These are phyloP conservation scores for Exophiala dermatitidis DNA, from an alignment of 2,329 filamentous ascomycete species.

Conservation along the genomic window DNA sequence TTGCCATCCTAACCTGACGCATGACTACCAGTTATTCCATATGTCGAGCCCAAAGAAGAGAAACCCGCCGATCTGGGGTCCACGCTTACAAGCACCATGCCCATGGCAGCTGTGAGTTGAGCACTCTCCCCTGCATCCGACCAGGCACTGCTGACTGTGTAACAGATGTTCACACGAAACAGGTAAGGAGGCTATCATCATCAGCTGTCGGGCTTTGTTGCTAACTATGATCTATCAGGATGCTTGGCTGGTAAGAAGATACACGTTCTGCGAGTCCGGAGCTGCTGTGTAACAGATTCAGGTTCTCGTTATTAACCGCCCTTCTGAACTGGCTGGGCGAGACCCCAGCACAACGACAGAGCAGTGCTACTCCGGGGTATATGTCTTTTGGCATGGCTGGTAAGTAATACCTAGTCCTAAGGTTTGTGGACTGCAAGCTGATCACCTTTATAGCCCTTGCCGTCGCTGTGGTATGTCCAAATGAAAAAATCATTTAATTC, in stretches of 20 bases:
- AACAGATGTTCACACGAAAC: conserved; percentile 79
- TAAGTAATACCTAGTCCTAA: conserved; percentile 40
- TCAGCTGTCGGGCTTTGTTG: conserved; percentile 18
- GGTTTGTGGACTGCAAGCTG: conserved; percentile 3
- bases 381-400: conserved; percentile 73
- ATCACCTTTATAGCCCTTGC: conserved; percentile 48
- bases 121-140: background rate
- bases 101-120: conserved; percentile 72
- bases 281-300: conserved; percentile 20
- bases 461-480: conserved; percentile 43
- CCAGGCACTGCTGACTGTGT: conserved; percentile 11
- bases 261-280: background rate
- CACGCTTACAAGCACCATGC: conserved; percentile 68
- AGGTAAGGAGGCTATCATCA: conserved; percentile 47
- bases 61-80: conserved; percentile 60
- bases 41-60: conserved; percentile 66
- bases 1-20: conserved; percentile 4
- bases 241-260: conserved; percentile 54
- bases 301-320: conserved; percentile 43
- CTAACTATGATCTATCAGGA: conserved; percentile 36
- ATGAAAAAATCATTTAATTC: background rate
- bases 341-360: conserved; percentile 49
- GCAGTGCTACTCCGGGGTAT: conserved; percentile 59
- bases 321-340: conserved; percentile 45
- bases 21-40: conserved; percentile 66